A percentile compares a stretch with the other conserved stretches of the same genome.
Evolutionary conservation across 2,329 filamentous ascomycete species (phyloP).

Genomic region (Pseudocercospora crystallina): DNA sequence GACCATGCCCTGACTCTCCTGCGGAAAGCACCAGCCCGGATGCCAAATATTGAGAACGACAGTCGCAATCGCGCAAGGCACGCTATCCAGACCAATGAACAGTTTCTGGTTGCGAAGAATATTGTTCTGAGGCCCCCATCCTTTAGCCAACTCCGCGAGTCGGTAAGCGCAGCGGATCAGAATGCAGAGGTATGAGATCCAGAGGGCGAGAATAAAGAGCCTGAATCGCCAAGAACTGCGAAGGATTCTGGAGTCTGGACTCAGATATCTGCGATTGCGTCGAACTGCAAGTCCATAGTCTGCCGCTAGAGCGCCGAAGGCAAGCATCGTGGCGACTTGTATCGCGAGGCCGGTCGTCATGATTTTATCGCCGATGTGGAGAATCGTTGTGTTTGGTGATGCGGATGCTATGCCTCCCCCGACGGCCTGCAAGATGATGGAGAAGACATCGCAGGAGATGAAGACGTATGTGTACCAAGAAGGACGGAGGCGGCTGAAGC

Average conservation of each 20-base stretch:
- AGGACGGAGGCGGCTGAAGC: slow-evolving; percentile 29
- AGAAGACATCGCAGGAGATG: slow-evolving; percentile 58
- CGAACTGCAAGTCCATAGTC: slow-evolving; percentile 36
- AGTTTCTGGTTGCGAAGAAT: slow-evolving; percentile 28
- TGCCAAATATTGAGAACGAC: slow-evolving; percentile 34
- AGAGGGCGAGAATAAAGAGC: slow-evolving; percentile 29
- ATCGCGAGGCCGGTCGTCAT: slow-evolving; percentile 60
- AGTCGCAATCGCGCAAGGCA: slow-evolving; percentile 30
- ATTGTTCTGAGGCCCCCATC: slow-evolving; percentile 25
- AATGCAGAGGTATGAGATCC: slow-evolving; percentile 29
- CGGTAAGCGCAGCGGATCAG: slow-evolving; percentile 31
- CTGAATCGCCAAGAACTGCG: slow-evolving; percentile 34
- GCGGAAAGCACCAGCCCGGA: slow-evolving; percentile 34
- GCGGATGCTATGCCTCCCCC: slow-evolving; percentile 60
- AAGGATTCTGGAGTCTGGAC: slow-evolving; percentile 33
- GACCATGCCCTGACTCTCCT: slow-evolving; percentile 15
- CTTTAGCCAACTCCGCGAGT: slow-evolving; percentile 32
- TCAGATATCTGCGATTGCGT: slow-evolving; percentile 24
- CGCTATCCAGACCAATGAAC: slow-evolving; percentile 37
- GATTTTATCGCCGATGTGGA: slow-evolving; percentile 53
- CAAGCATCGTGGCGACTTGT: slow-evolving; percentile 55
- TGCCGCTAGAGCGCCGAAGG: slow-evolving; percentile 45
- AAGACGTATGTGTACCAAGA: slow-evolving; percentile 55
- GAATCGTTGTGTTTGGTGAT: slow-evolving; percentile 42
- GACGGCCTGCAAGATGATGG: slow-evolving; percentile 59